Base-by-base conservation (phyloP, 495 filamentous ascomycete species). In the Staphylotrichum longicolle region DNA sequence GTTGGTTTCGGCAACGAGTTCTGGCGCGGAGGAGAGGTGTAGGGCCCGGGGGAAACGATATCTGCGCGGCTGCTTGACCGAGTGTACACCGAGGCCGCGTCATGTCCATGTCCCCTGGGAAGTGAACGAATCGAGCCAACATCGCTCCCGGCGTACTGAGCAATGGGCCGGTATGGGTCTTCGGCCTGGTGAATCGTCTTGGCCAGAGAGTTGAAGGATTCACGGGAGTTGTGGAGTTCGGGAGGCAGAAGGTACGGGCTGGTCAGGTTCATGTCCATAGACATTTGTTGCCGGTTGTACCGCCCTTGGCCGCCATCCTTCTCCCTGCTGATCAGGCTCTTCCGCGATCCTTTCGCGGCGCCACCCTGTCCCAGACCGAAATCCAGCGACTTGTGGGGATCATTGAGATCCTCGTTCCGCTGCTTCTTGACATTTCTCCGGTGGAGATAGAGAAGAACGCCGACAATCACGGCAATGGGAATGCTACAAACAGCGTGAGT, bases 161-260 rank as follows among this genome's bases (percentile, higher is more conserved):
- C 78, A 14, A 90, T 85, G 1, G 85, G 90, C 34, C 90, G 84
- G 70, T 97, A 98, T 20, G 90, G 92, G 73, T 96, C 92, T 67
- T 96, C 86, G 51, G 82, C 78, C 53, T 81, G 80, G 39, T 83
- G 77, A 15, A 89, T 82, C 7, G 85, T 86, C 30, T 88, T 83
- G n/a, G 91, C 87, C 55, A 96, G 76, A 0, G 91, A 93, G 66
- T 93, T 85, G 53, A 97, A 70, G 14, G 93, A 98, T 56, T 95
- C 91, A 35, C 84, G 82, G 2, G 94, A 96, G 69, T 81, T 80
- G 20, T 93, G 85, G 34, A 94, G 65, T 11, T 83, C 86, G 0
- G 89, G 90, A 2, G 94, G 93, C n/a, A 98, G 77, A 11, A 98
- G 82, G 71, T 97, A 98, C 6, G 94, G 94, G 63, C 84, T 92